Evolutionary conservation across 2,329 filamentous ascomycete genomes (phyloP).

Genomic region (Clarireedia monteithiana): DNA sequence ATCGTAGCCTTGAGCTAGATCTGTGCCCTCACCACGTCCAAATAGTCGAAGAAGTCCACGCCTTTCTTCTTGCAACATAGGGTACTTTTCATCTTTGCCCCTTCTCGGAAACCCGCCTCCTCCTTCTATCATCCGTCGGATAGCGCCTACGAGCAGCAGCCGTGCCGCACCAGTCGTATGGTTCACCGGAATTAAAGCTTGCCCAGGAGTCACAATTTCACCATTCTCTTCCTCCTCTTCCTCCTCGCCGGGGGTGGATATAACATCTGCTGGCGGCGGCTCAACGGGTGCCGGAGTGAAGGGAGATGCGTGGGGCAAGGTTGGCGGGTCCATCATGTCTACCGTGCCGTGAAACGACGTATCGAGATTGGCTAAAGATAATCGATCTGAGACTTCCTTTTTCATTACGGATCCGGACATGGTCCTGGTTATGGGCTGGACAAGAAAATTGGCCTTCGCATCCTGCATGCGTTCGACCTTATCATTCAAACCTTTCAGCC

Average conservation of each 20-base stretch:
- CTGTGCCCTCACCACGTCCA: constrained; percentile 69
- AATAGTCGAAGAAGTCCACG: constrained; percentile 69
- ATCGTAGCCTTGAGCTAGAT: constrained; percentile 41
- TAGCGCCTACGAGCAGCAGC: constrained; percentile 65
- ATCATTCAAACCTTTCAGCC: constrained; percentile 12
- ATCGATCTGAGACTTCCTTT: too few species aligned
- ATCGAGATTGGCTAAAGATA: too few species aligned
- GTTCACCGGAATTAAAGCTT: constrained; percentile 69
- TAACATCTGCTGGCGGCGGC: neutral
- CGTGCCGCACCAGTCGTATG: constrained; percentile 88
- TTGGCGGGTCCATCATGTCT: neutral
- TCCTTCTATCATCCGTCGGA: constrained; percentile 47
- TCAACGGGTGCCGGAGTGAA: neutral
- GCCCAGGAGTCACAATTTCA: constrained; percentile 43
- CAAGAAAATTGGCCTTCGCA: neutral
- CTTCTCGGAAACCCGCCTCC: constrained; percentile 40
- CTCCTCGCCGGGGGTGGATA: neutral
- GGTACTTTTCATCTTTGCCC: constrained; percentile 58
- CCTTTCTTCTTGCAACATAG: constrained; percentile 66
- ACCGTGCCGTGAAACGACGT: too few species aligned
- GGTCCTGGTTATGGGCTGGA: neutral
- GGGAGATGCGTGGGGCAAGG: neutral
- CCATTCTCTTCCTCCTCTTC: constrained; percentile 36
- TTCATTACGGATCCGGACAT: too few species aligned
- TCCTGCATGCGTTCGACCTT: neutral